Evolutionary conservation across 768 basidiomycete genomes (phyloP).

Genomic region (Podaxis rugospora): DNA sequence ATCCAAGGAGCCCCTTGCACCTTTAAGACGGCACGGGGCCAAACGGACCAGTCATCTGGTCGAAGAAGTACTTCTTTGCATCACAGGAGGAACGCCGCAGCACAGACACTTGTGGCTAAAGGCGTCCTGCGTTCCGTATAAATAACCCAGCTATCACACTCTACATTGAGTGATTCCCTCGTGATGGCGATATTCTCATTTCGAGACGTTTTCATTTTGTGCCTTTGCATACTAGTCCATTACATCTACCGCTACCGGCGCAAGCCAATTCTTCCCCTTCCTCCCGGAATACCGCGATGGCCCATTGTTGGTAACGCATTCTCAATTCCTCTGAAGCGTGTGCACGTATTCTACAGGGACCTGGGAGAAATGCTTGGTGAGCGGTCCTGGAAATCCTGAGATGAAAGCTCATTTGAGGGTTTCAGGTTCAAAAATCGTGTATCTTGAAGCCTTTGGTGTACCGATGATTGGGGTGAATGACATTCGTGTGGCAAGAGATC

Average conservation of each 20-base stretch:
- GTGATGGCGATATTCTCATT: neutral
- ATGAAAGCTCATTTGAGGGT: neutral
- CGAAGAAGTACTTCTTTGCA: no score
- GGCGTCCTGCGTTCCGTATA: no score
- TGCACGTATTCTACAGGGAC: conserved; percentile 3
- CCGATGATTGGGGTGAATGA: conserved; percentile 23
- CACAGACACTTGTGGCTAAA: no score
- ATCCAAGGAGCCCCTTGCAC: no score
- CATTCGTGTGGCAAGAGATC: conserved; percentile 18
- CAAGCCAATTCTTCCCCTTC: neutral
- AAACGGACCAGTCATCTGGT: no score
- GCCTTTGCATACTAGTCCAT: neutral
- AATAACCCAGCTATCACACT: no score
- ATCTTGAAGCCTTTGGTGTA: conserved; percentile 19
- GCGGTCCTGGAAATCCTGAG: neutral
- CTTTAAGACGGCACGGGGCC: no score
- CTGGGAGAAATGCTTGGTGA: conserved; percentile 12
- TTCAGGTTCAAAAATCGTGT: neutral
- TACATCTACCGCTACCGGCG: neutral
- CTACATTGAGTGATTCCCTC: no score
- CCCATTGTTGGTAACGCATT: conserved; percentile 14
- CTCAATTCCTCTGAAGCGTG: conserved; percentile 5
- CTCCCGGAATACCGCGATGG: conserved; percentile 8
- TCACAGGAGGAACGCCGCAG: no score
- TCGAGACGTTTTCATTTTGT: neutral